Percentiles rank a stretch among this genome's conserved stretches.
These are phyloP conservation scores for Oryza officinalis DNA, from an alignment of 176 grass and related monocot genomes.

Conservation along the genomic window DNA sequence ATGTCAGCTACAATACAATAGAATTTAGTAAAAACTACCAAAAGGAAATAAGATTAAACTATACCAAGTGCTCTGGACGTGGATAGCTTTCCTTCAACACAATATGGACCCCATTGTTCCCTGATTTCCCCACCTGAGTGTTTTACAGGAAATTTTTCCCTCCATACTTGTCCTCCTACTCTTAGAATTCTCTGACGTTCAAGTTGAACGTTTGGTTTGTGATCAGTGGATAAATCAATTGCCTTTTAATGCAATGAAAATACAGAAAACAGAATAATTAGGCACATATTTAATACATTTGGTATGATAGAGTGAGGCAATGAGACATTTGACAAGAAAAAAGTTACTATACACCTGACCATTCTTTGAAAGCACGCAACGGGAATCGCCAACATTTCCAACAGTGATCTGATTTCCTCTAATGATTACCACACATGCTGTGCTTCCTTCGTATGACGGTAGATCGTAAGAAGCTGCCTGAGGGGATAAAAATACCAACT, in stretches of 20 bases:
- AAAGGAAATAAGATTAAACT: not conserved
- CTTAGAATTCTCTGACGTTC: not conserved
- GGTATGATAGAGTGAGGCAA: not conserved
- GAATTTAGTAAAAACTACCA: not conserved
- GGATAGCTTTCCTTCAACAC: not conserved
- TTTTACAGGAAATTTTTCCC: too few relatives aligned
- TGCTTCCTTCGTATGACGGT: not conserved
- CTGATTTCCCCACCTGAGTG: too few relatives aligned
- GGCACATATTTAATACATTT: not conserved
- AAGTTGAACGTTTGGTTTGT: conserved; percentile 12
- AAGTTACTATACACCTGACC: conserved; percentile 3
- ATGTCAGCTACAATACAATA: not conserved
- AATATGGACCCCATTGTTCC: not conserved
- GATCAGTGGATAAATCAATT: conserved; percentile 21
- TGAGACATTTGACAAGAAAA: conserved; percentile 17
- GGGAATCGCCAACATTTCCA: conserved; percentile 38
- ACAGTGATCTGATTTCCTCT: conserved; percentile 25
- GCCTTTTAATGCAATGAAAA: conserved; percentile 30
- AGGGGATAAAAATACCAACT: not conserved
- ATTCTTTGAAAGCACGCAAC: conserved; percentile 22
- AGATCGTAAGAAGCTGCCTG: not conserved
- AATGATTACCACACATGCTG: conserved; percentile 16
- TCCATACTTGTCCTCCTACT: not conserved
- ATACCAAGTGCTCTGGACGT: conserved; percentile 30
- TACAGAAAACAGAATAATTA: not conserved